These are phyloP conservation scores for Monosporascus sp. DNA, from an alignment of 2,329 filamentous ascomycete species.

Conservation along the genomic window DNA sequence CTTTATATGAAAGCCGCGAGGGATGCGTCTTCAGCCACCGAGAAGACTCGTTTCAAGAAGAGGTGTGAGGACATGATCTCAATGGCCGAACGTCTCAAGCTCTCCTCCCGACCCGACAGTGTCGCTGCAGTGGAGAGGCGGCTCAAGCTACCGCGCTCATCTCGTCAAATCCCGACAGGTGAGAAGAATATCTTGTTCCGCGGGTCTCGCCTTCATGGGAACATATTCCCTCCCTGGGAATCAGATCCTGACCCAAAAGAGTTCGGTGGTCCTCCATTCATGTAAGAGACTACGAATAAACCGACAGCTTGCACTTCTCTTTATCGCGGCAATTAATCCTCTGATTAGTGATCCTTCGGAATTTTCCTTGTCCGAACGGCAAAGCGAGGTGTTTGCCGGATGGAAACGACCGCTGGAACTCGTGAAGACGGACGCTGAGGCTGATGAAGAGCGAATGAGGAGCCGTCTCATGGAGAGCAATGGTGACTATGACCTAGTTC, in stretches of 20 bases:
- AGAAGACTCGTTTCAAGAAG: slow-evolving; percentile 60
- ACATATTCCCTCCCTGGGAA: slow-evolving; percentile 83
- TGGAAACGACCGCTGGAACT: slow-evolving; percentile 77
- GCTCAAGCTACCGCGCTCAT: slow-evolving; percentile 36
- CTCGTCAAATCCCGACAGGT: slow-evolving; percentile 56
- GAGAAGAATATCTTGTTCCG: slow-evolving; percentile 74
- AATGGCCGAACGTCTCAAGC: slow-evolving; percentile 72
- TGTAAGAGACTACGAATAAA: slow-evolving; percentile 41
- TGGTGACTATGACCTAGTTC: slow-evolving; percentile 73
- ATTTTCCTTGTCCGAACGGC: slow-evolving; percentile 68
- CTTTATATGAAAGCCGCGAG: slow-evolving; percentile 72
- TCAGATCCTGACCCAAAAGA: slow-evolving; percentile 51
- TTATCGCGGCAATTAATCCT: slow-evolving; percentile 10
- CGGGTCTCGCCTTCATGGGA: slow-evolving; percentile 75
- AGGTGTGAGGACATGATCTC: slow-evolving; percentile 67
- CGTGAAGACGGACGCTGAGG: slow-evolving; percentile 32
- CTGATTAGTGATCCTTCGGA: slow-evolving; percentile 58
- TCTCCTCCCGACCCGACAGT: slow-evolving; percentile 9
- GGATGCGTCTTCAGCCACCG: slow-evolving; percentile 51
- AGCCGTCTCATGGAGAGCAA: slow-evolving; percentile 29
- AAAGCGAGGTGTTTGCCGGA: slow-evolving; percentile 69
- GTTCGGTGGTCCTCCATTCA: slow-evolving; percentile 61
- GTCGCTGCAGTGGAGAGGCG: slow-evolving; percentile 17
- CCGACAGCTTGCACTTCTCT: slow-evolving; percentile 1
- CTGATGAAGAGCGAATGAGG: slow-evolving; percentile 1